Conservation (phyloP, 1,284 basidiomycete species). For the Trichosporon inkin region DNA sequence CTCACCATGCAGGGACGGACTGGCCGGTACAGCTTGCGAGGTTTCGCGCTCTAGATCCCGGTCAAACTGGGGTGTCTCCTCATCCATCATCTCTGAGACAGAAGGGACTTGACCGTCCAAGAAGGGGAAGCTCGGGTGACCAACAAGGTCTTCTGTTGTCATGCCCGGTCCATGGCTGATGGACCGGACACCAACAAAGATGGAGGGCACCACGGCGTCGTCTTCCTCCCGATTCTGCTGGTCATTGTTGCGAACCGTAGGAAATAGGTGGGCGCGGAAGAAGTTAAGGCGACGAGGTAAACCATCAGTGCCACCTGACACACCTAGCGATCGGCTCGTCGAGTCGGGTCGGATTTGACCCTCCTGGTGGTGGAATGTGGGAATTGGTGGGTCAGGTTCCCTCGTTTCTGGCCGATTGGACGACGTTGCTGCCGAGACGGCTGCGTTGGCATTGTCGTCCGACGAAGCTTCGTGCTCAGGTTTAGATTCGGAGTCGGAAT, state of each 20-base stretch:
- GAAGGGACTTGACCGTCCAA: conserved; percentile 34
- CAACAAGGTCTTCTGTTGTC: conserved; percentile 40
- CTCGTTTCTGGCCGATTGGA: not conserved
- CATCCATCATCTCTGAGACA: conserved; percentile 2
- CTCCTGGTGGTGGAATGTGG: conserved; percentile 36
- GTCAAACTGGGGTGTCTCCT: conserved; percentile 10
- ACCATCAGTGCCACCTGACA: conserved; percentile 32
- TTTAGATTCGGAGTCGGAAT: not conserved
- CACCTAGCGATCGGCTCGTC: conserved; percentile 16
- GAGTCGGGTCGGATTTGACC: conserved; percentile 31
- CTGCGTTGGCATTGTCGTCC: not conserved
- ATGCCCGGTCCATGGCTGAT: conserved; percentile 36
- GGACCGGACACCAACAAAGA: conserved; percentile 48
- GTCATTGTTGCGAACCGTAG: conserved; percentile 26
- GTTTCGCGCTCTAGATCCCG: conserved; percentile 18
- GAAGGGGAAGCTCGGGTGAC: conserved; percentile 43
- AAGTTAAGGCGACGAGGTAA: conserved; percentile 45
- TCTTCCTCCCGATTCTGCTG: conserved; percentile 10
- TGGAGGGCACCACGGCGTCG: conserved; percentile 42
- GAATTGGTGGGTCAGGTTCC: conserved; percentile 19
- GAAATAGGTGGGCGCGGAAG: conserved; percentile 50
- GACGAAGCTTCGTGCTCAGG: not conserved
- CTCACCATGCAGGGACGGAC: not conserved
- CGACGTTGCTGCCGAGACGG: not conserved
- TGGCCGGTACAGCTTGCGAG: not conserved